Evolutionary conservation across 352 stramenopile genomes (phyloP).

Genomic region (Phytophthora ramorum): DNA sequence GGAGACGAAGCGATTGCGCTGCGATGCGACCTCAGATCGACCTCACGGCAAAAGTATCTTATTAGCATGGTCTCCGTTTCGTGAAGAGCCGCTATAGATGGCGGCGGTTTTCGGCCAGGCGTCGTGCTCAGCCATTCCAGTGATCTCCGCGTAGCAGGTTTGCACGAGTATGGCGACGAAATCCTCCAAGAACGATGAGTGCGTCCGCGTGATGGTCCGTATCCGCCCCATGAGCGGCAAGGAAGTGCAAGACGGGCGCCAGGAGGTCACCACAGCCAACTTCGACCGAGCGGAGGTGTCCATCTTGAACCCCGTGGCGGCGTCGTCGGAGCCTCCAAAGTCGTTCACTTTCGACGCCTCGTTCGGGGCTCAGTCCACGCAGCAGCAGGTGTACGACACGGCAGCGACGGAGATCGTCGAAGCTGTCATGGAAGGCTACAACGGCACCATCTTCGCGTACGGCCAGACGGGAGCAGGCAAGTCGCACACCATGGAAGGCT

Average conservation of each 20-base stretch:
- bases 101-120: conserved; percentile 16
- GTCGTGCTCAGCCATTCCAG: background rate
- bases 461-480: conserved; percentile 93
- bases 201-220: conserved; percentile 96
- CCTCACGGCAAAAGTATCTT: too few species aligned
- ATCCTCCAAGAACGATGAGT: conserved; percentile 86
- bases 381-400: conserved; percentile 95
- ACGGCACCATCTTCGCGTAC: conserved; percentile 93
- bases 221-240: conserved; percentile 96
- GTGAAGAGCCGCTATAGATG: conserved; percentile 1
- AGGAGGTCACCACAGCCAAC: conserved; percentile 83
- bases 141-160: too few species aligned
- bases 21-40: too few species aligned
- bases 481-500: conserved; percentile 90
- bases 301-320: conserved; percentile 84
- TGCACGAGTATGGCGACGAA: conserved; percentile 41
- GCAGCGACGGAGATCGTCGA: conserved; percentile 92
- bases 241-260: conserved; percentile 94
- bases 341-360: conserved; percentile 98
- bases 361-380: conserved; percentile 93
- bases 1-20: conserved; percentile 19
- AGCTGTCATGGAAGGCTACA: conserved; percentile 92
- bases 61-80: conserved; percentile 7
- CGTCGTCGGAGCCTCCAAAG: conserved; percentile 87
- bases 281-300: conserved; percentile 92